These are phyloP conservation scores for Solanum piurae DNA, from an alignment of 257 asterid species.

Conservation along the genomic window DNA sequence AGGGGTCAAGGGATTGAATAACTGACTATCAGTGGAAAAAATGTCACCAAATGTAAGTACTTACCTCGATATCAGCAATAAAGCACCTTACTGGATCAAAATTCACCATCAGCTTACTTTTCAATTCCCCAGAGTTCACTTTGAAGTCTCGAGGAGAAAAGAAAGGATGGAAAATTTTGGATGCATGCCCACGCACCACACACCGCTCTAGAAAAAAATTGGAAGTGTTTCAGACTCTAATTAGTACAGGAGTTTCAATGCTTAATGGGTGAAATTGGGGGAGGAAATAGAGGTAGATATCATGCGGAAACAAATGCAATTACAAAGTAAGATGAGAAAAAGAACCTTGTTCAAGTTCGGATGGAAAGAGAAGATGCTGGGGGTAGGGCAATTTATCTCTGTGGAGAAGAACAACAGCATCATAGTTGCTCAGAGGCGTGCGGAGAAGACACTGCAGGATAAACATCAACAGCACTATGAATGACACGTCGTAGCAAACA, in stretches of 20 bases:
- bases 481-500: neutral
- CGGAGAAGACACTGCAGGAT: constrained; percentile 85
- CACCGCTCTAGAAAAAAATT: constrained; percentile 35
- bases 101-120: constrained; percentile 74
- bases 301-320: neutral
- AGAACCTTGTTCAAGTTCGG: constrained; percentile 68
- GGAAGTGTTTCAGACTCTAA: neutral
- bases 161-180: constrained; percentile 69
- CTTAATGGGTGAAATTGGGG: neutral
- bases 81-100: constrained; percentile 73
- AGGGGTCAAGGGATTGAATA: neutral
- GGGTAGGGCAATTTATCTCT: constrained; percentile 79
- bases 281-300: neutral
- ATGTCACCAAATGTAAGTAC: constrained; percentile 4
- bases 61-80: constrained; percentile 65
- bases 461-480: neutral
- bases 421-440: constrained; percentile 81
- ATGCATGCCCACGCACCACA: constrained; percentile 51
- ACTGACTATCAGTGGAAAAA: neutral
- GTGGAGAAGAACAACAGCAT: constrained; percentile 87
- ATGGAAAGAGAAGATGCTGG: constrained; percentile 72
- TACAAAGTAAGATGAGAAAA: neutral
- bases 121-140: constrained; percentile 39
- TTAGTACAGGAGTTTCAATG: neutral
- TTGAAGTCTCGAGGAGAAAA: constrained; percentile 34